Percentiles rank a stretch among this genome's conserved stretches.
Evolutionary conservation across 371 early-diverging fungal genomes (phyloP).

Genomic region (Circinella umbellata): DNA sequence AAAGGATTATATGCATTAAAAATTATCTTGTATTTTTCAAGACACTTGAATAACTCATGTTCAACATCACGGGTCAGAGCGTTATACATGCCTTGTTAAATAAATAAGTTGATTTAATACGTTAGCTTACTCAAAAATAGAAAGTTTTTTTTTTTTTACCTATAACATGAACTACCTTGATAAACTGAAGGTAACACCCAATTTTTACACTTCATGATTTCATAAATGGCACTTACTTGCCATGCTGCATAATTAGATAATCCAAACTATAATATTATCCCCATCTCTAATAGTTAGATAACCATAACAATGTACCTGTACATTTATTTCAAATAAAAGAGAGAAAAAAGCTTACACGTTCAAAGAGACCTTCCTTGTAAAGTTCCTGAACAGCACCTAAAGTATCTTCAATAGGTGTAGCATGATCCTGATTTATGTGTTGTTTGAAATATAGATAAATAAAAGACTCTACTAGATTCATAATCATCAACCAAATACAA

Average conservation of each 20-base stretch:
- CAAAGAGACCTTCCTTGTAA: constrained; percentile 49
- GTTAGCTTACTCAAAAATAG: too few relatives aligned
- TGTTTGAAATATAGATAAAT: not conserved
- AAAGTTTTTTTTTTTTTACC: too few relatives aligned
- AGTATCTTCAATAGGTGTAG: constrained; percentile 51
- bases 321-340: not conserved
- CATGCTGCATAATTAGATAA: constrained; percentile 57
- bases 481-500: not conserved
- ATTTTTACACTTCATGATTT: constrained; percentile 41
- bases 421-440: constrained; percentile 24
- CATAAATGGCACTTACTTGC: constrained; percentile 53
- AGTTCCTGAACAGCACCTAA: constrained; percentile 48
- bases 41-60: constrained; percentile 63
- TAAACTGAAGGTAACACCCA: constrained; percentile 57
- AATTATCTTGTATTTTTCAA: constrained; percentile 55
- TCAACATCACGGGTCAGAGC: constrained; percentile 67
- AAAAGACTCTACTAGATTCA: too few relatives aligned
- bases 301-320: too few relatives aligned
- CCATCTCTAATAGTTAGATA: too few relatives aligned
- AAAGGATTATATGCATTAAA: constrained; percentile 69
- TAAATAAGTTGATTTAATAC: too few relatives aligned
- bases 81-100: constrained; percentile 58
- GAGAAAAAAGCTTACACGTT: constrained; percentile 22
- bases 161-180: constrained; percentile 14
- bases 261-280: constrained; percentile 36